phyloP scores from a whole-genome alignment of 2,329 filamentous ascomycete genomes.

The Hysterium pulicare region DNA sequence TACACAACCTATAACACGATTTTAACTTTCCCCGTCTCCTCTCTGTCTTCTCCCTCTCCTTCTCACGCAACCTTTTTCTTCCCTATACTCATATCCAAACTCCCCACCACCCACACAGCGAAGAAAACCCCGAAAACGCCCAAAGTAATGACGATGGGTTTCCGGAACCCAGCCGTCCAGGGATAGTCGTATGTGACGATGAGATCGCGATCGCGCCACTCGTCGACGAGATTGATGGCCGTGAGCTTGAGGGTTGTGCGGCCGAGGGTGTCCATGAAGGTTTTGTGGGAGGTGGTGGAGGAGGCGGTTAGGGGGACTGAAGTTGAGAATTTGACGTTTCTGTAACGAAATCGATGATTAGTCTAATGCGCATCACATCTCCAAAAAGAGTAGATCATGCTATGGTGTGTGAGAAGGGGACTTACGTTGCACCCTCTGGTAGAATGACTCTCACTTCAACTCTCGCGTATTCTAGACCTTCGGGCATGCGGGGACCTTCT shows the following conservation, averaged over 20 bases:
- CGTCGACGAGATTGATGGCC: slow-evolving; percentile 84
- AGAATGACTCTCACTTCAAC: slow-evolving; percentile 79
- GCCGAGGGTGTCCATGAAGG: slow-evolving; percentile 90
- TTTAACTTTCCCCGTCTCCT: too few species aligned
- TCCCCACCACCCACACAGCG: slow-evolving; percentile 70
- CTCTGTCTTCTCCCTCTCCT: slow-evolving; percentile 2
- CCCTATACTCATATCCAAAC: slow-evolving; percentile 77
- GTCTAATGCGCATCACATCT: neutral
- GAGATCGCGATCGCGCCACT: slow-evolving; percentile 77
- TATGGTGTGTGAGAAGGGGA: slow-evolving; percentile 20
- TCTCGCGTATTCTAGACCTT: slow-evolving; percentile 82
- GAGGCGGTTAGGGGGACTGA: slow-evolving; percentile 67
- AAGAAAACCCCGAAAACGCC: slow-evolving; percentile 73
- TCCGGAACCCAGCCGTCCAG: slow-evolving; percentile 69
- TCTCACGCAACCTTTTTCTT: slow-evolving; percentile 46
- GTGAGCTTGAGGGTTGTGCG: slow-evolving; percentile 78
- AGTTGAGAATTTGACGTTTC: slow-evolving; percentile 76
- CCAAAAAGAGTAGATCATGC: neutral
- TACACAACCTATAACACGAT: too few species aligned
- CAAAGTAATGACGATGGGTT: slow-evolving; percentile 77
- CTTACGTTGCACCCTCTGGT: slow-evolving; percentile 85
- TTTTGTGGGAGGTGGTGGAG: slow-evolving; percentile 67
- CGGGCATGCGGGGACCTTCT: slow-evolving; percentile 80
- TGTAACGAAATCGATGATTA: slow-evolving; percentile 42
- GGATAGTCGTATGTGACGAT: slow-evolving; percentile 88